These are phyloP conservation scores for Tetragonia tetragonoides DNA, from an alignment of 148 eudicot species.

Conservation along the genomic window DNA sequence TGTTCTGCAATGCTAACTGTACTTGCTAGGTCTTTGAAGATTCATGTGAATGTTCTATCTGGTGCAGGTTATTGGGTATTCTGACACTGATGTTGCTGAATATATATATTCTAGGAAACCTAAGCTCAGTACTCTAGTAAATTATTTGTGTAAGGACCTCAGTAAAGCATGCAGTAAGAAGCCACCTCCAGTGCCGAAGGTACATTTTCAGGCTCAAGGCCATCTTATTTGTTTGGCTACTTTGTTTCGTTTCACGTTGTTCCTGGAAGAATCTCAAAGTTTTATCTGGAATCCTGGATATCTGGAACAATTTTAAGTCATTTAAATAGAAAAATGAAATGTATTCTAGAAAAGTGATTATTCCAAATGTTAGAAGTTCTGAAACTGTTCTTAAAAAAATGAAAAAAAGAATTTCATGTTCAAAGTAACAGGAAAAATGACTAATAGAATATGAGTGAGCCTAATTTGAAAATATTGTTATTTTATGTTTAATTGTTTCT, in stretches of 20 bases:
- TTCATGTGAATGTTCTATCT: background rate
- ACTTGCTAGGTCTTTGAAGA: background rate
- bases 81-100: slow-evolving; percentile 93
- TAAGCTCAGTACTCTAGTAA: slow-evolving; percentile 48
- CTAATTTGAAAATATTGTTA: too few species aligned
- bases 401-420: too few species aligned
- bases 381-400: too few species aligned
- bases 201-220: slow-evolving; percentile 14
- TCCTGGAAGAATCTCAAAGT: background rate
- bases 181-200: slow-evolving; percentile 97
- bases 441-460: too few species aligned
- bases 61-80: slow-evolving; percentile 79
- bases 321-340: too few species aligned
- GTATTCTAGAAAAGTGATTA: too few species aligned
- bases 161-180: slow-evolving; percentile 63
- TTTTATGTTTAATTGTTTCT: too few species aligned
- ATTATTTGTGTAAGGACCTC: slow-evolving; percentile 74
- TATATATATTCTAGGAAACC: slow-evolving; percentile 71
- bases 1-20: too few species aligned
- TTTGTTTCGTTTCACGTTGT: background rate
- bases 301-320: too few species aligned
- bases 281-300: too few species aligned
- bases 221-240: background rate
- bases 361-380: too few species aligned
- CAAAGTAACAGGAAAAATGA: too few species aligned